Evolutionary conservation across 164 flowering plant species (phyloP).

Genomic region (Aristolochia contorta): DNA sequence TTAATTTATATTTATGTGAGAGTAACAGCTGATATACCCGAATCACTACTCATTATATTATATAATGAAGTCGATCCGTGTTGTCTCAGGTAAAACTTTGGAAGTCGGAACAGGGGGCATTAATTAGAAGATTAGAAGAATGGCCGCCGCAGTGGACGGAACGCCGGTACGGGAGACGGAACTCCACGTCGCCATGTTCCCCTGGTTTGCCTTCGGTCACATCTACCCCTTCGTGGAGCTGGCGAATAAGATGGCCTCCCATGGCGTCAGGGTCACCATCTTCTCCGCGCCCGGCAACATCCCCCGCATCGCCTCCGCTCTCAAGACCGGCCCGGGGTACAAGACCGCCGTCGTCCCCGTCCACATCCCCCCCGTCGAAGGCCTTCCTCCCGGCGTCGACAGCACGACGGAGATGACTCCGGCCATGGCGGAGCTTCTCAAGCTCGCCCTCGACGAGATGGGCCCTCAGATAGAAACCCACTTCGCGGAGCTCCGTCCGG

Average conservation of each 20-base stretch:
- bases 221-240: conserved; percentile 10
- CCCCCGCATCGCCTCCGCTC: conserved; percentile 4
- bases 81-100: too few species aligned
- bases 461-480: conserved; percentile 18
- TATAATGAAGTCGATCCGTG: too few species aligned
- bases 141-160: too few species aligned
- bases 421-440: conserved; percentile 22
- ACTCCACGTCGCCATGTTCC: conserved; percentile 11
- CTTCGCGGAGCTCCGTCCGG: conserved; percentile 5
- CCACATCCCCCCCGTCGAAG: conserved; percentile 16
- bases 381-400: conserved; percentile 14
- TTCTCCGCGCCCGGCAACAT: conserved; percentile 5
- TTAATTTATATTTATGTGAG: too few species aligned
- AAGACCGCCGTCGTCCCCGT: conserved; percentile 1
- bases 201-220: conserved; percentile 12
- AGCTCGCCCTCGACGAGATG: conserved; percentile 12
- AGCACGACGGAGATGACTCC: conserved; percentile 10
- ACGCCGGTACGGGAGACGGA: too few species aligned
- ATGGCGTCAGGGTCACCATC: conserved; percentile 6
- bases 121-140: too few species aligned
- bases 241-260: conserved; percentile 5
- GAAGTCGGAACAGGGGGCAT: too few species aligned
- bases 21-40: too few species aligned
- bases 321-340: conserved; percentile 1
- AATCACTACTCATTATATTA: too few species aligned